Base-by-base conservation (phyloP, 1,139 yeast genomes). In the Candida sp. region DNA sequence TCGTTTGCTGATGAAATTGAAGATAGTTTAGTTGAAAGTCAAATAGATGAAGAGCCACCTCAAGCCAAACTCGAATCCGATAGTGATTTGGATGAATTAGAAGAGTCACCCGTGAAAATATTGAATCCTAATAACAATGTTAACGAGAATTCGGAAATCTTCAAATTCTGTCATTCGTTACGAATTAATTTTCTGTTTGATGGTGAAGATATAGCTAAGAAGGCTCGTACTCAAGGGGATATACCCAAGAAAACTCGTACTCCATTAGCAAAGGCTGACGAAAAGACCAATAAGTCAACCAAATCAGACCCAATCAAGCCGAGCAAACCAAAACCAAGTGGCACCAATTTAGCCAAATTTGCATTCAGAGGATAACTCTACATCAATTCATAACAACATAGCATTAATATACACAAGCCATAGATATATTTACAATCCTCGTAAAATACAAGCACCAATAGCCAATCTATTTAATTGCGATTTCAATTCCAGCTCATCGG, bases 61-160 rank as follows among this genome's bases (percentile, higher is more conserved):
- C 41, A 15, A 19, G 27, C 21, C 4, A 9, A 36, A 12, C 23
- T 61, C 22, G 62, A 61, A 12, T 22, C 61, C 22, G 62, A 61
- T 33, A 60, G 56, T n/a, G 60, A 58, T n/a, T 73, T 67, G 29
- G 74, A 68, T 39, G 74, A 68, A 35, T 61, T 73, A 21, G 77
- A 71, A 39, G 78, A 73, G 46, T 71, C 77, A 2, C 77, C 77
- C 3, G 58, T 69, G 4, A 70, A 68, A 35, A 32, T 32, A 2
- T 12, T 32, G 34, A 29, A 21, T 11, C 11, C 43, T 8, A 36
- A 35, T 15, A 35, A 7, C 2, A 21, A 8, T n/a, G 21, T 8
- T 32, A 37, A 12, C 21, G 32, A 5, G 9, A 27, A 25, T 8
- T 30, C 34, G 1, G 33, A 22, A 4, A 9, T 37, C 5, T 27